phyloP scores from a whole-genome alignment of 1,139 yeast species.

The Debaryomyces nepalensis region DNA sequence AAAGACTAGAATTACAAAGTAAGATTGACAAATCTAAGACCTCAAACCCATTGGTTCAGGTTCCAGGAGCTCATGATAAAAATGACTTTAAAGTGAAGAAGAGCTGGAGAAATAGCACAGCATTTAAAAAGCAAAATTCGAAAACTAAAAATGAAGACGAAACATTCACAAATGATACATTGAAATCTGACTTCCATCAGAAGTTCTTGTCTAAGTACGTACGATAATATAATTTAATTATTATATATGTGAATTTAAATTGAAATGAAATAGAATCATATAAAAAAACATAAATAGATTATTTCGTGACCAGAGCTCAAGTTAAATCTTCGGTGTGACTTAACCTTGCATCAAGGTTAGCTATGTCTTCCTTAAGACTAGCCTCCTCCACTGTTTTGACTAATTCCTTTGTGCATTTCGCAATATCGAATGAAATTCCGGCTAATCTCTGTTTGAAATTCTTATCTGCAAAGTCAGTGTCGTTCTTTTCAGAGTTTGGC shows the following conservation, averaged over 20 bases:
- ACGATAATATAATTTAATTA: slow-evolving; percentile 31
- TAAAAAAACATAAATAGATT: slow-evolving; percentile 12
- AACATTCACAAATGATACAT: slow-evolving; percentile 64
- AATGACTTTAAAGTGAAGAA: slow-evolving; percentile 30
- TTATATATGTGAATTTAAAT: slow-evolving; percentile 1
- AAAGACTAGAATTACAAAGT: slow-evolving; percentile 25
- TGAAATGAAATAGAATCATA: slow-evolving; percentile 1
- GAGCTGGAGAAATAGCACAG: slow-evolving; percentile 62
- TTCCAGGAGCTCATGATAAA: slow-evolving; percentile 14
- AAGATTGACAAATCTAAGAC: slow-evolving; percentile 24
- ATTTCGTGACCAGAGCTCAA: slow-evolving; percentile 15
- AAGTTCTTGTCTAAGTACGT: slow-evolving; percentile 71
- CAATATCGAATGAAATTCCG: slow-evolving; percentile 94
- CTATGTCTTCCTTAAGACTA: slow-evolving; percentile 79
- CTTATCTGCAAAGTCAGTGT: slow-evolving; percentile 78
- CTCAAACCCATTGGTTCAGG: slow-evolving; percentile 50
- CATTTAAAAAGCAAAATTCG: slow-evolving; percentile 41
- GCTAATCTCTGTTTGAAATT: slow-evolving; percentile 91
- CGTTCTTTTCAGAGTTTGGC: slow-evolving; percentile 52
- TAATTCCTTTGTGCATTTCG: slow-evolving; percentile 92
- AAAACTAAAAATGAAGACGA: slow-evolving; percentile 21
- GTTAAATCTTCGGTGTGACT: slow-evolving; percentile 44
- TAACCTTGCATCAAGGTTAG: slow-evolving; percentile 52
- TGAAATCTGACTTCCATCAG: slow-evolving; percentile 71
- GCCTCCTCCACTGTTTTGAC: slow-evolving; percentile 97